These are phyloP conservation scores for Camptophora hylomeconis DNA, from an alignment of 2,329 filamentous ascomycete species.

Conservation along the genomic window DNA sequence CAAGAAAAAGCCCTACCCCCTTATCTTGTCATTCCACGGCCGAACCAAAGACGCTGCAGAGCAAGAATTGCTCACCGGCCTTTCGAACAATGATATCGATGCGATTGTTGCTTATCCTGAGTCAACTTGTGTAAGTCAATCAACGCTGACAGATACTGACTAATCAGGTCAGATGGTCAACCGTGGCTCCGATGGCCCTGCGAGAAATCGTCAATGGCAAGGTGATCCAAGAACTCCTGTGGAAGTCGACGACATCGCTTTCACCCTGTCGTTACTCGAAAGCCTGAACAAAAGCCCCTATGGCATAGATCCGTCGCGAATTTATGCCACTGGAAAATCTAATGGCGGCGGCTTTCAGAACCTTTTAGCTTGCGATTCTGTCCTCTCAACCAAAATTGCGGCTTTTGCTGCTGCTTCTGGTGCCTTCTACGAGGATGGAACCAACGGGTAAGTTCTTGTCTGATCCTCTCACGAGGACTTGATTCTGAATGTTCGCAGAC, in stretches of 20 bases:
- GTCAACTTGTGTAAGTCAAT: constrained; percentile 23
- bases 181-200: too few species aligned
- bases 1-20: too few species aligned
- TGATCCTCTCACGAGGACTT: too few species aligned
- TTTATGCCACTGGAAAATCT: constrained; percentile 39
- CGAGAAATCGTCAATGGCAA: constrained; percentile 27
- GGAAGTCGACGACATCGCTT: constrained; percentile 30
- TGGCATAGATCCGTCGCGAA: constrained; percentile 31
- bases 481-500: too few species aligned
- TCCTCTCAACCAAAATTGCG: constrained; percentile 30
- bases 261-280: constrained; percentile 30
- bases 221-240: constrained; percentile 27
- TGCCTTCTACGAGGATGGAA: constrained; percentile 28
- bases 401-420: constrained; percentile 38
- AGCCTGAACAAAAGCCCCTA: constrained; percentile 26
- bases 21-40: too few species aligned
- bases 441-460: too few species aligned
- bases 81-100: too few species aligned
- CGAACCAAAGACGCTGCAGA: too few species aligned
- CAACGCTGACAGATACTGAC: too few species aligned
- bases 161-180: too few species aligned
- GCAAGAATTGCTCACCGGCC: too few species aligned
- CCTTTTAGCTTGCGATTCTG: constrained; percentile 16
- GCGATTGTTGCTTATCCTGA: constrained; percentile 34
- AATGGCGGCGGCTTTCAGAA: constrained; percentile 41